Evolutionary conservation across 805 yeast species (phyloP).

Genomic region (Saccharomycopsis sp.): DNA sequence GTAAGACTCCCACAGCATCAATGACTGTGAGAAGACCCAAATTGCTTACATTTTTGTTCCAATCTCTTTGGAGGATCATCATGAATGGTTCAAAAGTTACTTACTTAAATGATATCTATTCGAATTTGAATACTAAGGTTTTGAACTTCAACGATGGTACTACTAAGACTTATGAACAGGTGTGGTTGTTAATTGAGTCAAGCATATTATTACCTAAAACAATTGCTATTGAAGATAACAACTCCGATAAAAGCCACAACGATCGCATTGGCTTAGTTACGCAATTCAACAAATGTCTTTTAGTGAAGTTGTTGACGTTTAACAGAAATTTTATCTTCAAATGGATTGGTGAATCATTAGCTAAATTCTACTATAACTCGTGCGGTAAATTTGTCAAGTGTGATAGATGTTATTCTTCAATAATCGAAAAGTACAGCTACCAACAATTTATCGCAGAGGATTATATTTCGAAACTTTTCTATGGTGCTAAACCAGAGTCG

Average conservation of each 20-base stretch:
- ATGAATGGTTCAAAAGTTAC: not conserved
- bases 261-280: not conserved
- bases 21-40: not conserved
- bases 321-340: not conserved
- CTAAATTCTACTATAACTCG: constrained; percentile 6
- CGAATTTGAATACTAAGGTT: not conserved
- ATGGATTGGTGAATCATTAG: not conserved
- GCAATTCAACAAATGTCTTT: constrained; percentile 9
- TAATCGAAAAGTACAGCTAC: not conserved
- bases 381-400: not conserved
- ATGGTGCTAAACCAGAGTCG: not conserved
- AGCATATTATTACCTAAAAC: constrained; percentile 2
- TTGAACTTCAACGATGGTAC: not conserved
- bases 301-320: not conserved
- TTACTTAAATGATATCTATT: not conserved
- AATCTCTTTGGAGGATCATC: not conserved
- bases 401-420: not conserved
- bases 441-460: not conserved
- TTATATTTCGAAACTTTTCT: not conserved
- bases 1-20: not conserved
- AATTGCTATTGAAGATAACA: not conserved
- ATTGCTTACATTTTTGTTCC: not conserved
- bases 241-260: not conserved
- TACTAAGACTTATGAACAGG: not conserved
- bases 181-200: constrained; percentile 6